These are phyloP conservation scores for Pythium chondricola DNA, from an alignment of 352 stramenopile genomes.

Conservation along the genomic window DNA sequence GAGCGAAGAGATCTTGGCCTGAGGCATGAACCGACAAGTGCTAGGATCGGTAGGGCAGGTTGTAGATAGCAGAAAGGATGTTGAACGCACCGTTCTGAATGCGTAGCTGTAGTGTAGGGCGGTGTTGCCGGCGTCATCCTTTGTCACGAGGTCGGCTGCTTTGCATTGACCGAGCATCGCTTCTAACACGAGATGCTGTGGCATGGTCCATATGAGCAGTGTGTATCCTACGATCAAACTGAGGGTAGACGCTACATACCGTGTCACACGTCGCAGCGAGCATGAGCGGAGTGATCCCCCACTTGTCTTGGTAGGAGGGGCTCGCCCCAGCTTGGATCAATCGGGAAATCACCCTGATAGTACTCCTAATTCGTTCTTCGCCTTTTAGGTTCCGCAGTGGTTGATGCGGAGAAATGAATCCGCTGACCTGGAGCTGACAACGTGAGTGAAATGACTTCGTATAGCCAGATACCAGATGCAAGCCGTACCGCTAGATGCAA, in stretches of 20 bases:
- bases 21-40: too few relatives aligned
- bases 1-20: slow-evolving; percentile 13
- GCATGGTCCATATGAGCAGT: not conserved
- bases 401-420: too few relatives aligned
- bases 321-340: slow-evolving; percentile 10
- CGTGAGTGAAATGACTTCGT: too few relatives aligned
- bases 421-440: too few relatives aligned
- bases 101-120: slow-evolving; percentile 69
- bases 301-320: slow-evolving; percentile 31
- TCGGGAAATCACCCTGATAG: not conserved
- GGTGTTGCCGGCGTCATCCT: slow-evolving; percentile 39
- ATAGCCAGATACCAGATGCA: too few relatives aligned
- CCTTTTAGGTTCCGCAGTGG: too few relatives aligned
- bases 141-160: slow-evolving; percentile 16
- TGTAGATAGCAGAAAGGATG: too few relatives aligned
- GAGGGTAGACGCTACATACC: slow-evolving; percentile 12
- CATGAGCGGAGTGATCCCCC: slow-evolving; percentile 60
- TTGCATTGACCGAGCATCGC: slow-evolving; percentile 27
- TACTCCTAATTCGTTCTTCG: slow-evolving; percentile 7
- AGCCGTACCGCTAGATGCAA: slow-evolving; percentile 56
- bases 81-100: slow-evolving; percentile 34
- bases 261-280: slow-evolving; percentile 30
- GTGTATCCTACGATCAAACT: not conserved
- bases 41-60: too few relatives aligned
- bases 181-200: slow-evolving; percentile 24